phyloP scores from a whole-genome alignment of 345 rosid genomes.

The Populus euphratica region DNA sequence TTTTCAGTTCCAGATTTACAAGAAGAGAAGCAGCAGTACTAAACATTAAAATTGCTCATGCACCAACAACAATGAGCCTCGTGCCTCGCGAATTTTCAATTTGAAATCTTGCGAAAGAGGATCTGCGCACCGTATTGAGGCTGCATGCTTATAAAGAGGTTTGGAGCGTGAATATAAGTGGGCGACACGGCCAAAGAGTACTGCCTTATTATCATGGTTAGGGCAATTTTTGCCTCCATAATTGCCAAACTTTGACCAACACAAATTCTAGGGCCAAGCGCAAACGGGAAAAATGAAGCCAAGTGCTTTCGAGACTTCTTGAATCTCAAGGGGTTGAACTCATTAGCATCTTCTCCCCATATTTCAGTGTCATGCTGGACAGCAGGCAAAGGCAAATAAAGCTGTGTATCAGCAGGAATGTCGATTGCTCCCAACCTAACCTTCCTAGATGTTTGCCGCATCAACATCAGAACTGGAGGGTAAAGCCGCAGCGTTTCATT shows the following conservation, averaged over 20 bases:
- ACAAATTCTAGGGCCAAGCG: slow-evolving; percentile 29
- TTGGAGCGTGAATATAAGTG: slow-evolving; percentile 5
- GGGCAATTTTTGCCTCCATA: slow-evolving; percentile 13
- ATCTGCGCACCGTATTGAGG: neutral
- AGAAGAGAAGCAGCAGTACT: too few species aligned
- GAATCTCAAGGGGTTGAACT: slow-evolving; percentile 28
- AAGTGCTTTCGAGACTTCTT: slow-evolving; percentile 19
- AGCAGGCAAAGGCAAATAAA: slow-evolving; percentile 43
- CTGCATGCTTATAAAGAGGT: neutral
- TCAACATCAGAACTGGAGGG: slow-evolving; percentile 54
- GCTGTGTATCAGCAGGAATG: slow-evolving; percentile 58
- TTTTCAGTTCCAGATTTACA: too few species aligned
- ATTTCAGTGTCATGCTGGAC: slow-evolving; percentile 51
- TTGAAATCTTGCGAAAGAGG: neutral
- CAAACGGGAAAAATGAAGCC: slow-evolving; percentile 20
- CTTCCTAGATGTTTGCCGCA: slow-evolving; percentile 38
- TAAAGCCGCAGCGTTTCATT: slow-evolving; percentile 73
- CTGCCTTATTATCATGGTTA: neutral
- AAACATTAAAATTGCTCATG: too few species aligned
- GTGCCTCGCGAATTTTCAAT: neutral
- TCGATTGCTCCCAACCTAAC: slow-evolving; percentile 57
- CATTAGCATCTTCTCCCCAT: slow-evolving; percentile 66
- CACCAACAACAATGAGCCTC: too few species aligned
- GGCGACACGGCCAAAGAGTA: slow-evolving; percentile 2
- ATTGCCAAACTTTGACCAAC: slow-evolving; percentile 23